Evolutionary conservation across 2,329 filamentous ascomycete species (phyloP), one percentile per base, ranked within the genome.

Genomic region (Verruconis gallopava): DNA sequence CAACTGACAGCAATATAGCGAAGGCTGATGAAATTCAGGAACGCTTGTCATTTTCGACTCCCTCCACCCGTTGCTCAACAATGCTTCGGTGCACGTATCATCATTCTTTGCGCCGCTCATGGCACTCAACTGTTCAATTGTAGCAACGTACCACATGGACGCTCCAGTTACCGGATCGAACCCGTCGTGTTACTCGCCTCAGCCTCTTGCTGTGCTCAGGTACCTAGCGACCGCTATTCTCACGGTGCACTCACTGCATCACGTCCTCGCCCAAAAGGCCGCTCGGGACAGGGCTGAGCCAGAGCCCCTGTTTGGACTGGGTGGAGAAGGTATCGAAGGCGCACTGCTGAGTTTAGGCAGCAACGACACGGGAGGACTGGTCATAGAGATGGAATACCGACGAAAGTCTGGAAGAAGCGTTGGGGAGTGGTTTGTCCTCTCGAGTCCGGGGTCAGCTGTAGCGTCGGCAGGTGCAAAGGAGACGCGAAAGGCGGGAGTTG

Each of bases 171-270:
- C 42, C 4, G 71, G 59, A 56, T 21, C 60, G 44, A 25, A 55
- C 57, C 5, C 60, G 53, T n/a, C n/a, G n/a, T n/a, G n/a, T n/a
- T 78, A 84, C 60, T 65, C 73, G 14, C 85, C 86, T 1, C 64
- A 75, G 20, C 77, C 85, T 0, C 68, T 93, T 11, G 77, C 77
- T 1, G 65, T 86, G 1, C 68, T 96, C 17, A 74, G 72, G 36
- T 93, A 93, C 60, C 77, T 95, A 44, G 84, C 88, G n/a, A 98
- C 91, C 3, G 80, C 85, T 3, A 73, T 96, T 41, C 70, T 96
- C 45, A 77, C 74, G 3, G 68, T 83, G 0, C 77, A 80, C 30
- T 82, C 77, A 12, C 71, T 95, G 30, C 65, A 75, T 5, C 85
- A 95, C 50, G 73, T 83, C 34, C 69, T 91, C 4, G 77, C 78